Percentiles rank a stretch among this genome's conserved stretches.
These are phyloP conservation scores for Sordariomycetes sp. DNA, from an alignment of 2,329 filamentous ascomycete species.

Conservation along the genomic window DNA sequence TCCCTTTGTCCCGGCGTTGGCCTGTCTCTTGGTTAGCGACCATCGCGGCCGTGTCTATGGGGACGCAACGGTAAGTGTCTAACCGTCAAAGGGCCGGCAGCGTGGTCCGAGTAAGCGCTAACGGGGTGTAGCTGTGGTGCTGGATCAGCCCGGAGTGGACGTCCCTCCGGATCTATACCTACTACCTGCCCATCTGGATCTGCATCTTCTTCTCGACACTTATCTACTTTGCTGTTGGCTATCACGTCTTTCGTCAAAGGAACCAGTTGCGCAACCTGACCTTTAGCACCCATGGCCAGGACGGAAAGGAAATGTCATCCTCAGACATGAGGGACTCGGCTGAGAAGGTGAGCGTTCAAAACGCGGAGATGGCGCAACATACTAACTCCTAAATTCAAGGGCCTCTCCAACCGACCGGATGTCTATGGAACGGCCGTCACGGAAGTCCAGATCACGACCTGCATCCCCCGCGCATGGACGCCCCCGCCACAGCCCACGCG, in stretches of 20 bases:
- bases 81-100: not conserved
- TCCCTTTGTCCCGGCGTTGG: conserved; percentile 56
- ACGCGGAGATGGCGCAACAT: not conserved
- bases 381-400: conserved; percentile 10
- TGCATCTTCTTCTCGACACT: conserved; percentile 43
- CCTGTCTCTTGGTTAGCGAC: conserved; percentile 46
- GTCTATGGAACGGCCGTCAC: conserved; percentile 42
- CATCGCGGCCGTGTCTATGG: conserved; percentile 35
- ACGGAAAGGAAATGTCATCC: conserved; percentile 11
- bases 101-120: not conserved
- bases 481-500: conserved; percentile 5
- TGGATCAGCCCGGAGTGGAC: conserved; percentile 47
- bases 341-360: conserved; percentile 17
- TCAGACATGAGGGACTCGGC: conserved; percentile 19
- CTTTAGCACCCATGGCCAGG: conserved; percentile 13
- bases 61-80: conserved; percentile 39
- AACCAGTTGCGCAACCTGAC: conserved; percentile 42
- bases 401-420: conserved; percentile 14
- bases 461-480: conserved; percentile 6
- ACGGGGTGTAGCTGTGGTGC: conserved; percentile 42
- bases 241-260: conserved; percentile 47
- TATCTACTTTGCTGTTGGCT: conserved; percentile 47
- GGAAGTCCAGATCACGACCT: conserved; percentile 34
- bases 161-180: conserved; percentile 46
- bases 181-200: conserved; percentile 51